A percentile compares a stretch with the other conserved stretches of the same genome.
phyloP scores from a whole-genome alignment of 2,329 filamentous ascomycete species.

The Penicillium griseofulvum region DNA sequence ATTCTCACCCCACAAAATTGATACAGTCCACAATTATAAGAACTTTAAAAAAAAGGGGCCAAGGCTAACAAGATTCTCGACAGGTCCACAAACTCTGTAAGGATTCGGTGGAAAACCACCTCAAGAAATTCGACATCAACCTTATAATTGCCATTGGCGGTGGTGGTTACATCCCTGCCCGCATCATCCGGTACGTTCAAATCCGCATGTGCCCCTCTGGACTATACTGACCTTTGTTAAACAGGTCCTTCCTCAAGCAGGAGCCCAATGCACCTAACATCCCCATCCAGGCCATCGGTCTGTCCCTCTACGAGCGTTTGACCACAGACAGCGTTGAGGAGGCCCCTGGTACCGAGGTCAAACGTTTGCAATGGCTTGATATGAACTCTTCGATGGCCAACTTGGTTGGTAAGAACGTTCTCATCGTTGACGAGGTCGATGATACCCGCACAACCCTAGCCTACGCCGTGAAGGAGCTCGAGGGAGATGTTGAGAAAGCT shows the following conservation, averaged over 20 bases:
- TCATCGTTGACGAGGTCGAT: constrained; percentile 94
- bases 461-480: constrained; percentile 86
- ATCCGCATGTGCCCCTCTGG: neutral
- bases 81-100: constrained; percentile 98
- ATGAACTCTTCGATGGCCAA: constrained; percentile 82
- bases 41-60: neutral
- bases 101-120: constrained; percentile 74
- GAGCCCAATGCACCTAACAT: constrained; percentile 80
- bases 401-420: constrained; percentile 83
- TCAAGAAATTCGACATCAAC: constrained; percentile 83
- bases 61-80: constrained; percentile 13
- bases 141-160: constrained; percentile 98
- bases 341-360: constrained; percentile 85
- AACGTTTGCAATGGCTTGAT: constrained; percentile 97
- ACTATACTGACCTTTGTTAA: neutral
- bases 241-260: constrained; percentile 84
- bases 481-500: constrained; percentile 89
- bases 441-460: constrained; percentile 92
- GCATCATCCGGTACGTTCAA: constrained; percentile 71
- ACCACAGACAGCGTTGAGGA: constrained; percentile 56
- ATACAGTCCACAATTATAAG: neutral
- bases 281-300: constrained; percentile 96
- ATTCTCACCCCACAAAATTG: constrained; percentile 6
- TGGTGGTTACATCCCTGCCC: constrained; percentile 93
- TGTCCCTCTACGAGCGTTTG: constrained; percentile 92